phyloP scores from a whole-genome alignment of 1,139 yeast species.

The Zygosaccharomyces pseudobailii region DNA sequence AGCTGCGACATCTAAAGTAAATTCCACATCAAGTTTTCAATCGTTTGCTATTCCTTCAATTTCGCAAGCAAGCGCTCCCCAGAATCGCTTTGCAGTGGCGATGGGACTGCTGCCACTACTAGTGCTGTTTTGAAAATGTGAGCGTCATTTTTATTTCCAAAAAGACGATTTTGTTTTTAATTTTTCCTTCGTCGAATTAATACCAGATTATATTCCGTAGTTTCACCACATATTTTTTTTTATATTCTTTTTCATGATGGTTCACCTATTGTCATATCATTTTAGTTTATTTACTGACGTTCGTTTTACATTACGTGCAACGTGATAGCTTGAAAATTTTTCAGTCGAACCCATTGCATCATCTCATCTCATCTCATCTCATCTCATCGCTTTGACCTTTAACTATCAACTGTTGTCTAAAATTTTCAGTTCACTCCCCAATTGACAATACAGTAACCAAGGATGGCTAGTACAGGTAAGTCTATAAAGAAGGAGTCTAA shows the following conservation, averaged over 20 bases:
- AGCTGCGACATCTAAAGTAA: neutral
- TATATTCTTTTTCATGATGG: neutral
- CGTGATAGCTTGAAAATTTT: constrained; percentile 17
- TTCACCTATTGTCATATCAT: no score
- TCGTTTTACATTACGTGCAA: neutral
- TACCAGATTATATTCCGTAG: neutral
- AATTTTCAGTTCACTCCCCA: neutral
- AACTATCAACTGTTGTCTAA: neutral
- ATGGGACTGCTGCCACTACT: neutral
- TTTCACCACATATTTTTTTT: neutral
- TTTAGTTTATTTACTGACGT: neutral
- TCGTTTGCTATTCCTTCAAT: neutral
- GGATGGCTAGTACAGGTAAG: constrained; percentile 29
- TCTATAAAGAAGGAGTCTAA: constrained; percentile 30
- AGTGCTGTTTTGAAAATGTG: neutral
- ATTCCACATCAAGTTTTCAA: neutral
- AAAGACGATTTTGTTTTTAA: neutral
- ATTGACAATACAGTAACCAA: constrained; percentile 1
- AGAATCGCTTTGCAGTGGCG: neutral
- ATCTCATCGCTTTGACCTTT: constrained; percentile 17
- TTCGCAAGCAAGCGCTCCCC: neutral
- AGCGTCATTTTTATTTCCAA: neutral
- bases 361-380: constrained; percentile 14
- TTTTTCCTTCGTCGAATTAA: neutral
- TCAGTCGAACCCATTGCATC: constrained; percentile 4